These are phyloP conservation scores for Aspergillus diversus DNA, from an alignment of 495 filamentous ascomycete genomes.

Conservation along the genomic window DNA sequence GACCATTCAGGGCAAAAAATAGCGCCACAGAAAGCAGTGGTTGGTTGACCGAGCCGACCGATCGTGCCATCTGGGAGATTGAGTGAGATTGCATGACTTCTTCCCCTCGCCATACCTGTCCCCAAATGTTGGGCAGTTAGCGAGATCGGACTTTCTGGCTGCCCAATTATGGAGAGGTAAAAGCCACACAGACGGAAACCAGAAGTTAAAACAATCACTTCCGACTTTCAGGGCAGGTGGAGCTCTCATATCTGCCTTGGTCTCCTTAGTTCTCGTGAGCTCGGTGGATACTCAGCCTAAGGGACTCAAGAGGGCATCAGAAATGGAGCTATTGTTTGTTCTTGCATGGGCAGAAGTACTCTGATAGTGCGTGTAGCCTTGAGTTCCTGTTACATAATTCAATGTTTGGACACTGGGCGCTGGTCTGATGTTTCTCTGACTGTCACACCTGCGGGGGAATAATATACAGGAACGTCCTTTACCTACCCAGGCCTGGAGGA, in stretches of 20 bases:
- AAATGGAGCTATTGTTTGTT: background rate
- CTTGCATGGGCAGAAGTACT: background rate
- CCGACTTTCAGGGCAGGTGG: too few species aligned
- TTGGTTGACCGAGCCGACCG: background rate
- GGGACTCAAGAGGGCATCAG: too few species aligned
- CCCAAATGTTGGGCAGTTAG: background rate
- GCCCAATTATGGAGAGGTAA: constrained; percentile 1
- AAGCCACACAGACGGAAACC: background rate
- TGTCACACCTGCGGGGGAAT: too few species aligned
- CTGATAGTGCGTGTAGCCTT: background rate
- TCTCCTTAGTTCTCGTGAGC: too few species aligned
- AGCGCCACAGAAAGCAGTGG: background rate
- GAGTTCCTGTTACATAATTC: background rate
- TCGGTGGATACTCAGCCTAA: too few species aligned
- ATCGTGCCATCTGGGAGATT: background rate
- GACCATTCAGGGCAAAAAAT: background rate
- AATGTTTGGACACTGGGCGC: background rate
- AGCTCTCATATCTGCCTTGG: background rate
- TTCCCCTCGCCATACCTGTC: background rate
- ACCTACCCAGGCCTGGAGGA: too few species aligned
- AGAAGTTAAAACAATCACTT: too few species aligned
- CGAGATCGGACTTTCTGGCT: constrained; percentile 9
- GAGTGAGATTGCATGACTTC: background rate
- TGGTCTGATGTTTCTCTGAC: too few species aligned
- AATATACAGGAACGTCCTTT: too few species aligned